Conservation (phyloP, 2,329 filamentous ascomycete species). For the Biscogniauxia mediterranea region DNA sequence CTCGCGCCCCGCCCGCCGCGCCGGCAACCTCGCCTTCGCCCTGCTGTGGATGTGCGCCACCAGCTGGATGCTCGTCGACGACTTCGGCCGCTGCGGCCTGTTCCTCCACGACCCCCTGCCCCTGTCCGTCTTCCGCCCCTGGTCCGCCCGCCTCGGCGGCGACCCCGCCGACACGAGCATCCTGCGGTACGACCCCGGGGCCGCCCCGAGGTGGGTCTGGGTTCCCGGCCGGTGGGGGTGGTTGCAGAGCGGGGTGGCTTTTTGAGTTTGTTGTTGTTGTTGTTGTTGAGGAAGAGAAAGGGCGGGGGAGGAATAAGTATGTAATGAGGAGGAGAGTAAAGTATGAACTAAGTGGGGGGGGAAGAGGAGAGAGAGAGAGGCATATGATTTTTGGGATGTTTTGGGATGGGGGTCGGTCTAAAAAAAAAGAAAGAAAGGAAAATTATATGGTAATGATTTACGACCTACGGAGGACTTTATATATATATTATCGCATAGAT, state of each 20-base stretch:
- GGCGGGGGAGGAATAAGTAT: not conserved
- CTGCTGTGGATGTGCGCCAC: slow-evolving; percentile 68
- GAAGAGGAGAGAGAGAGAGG: no score
- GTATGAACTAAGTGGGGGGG: no score
- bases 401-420: no score
- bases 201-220: slow-evolving; percentile 54
- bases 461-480: no score
- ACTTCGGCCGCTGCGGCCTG: slow-evolving; percentile 70
- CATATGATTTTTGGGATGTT: no score
- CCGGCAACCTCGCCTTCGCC: slow-evolving; percentile 61
- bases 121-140: slow-evolving; percentile 63
- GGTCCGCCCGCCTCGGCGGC: slow-evolving; percentile 60
- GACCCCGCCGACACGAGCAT: not conserved
- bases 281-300: slow-evolving; percentile 8
- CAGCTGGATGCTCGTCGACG: slow-evolving; percentile 65
- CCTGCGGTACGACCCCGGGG: slow-evolving; percentile 63
- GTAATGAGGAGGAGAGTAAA: no score
- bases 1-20: slow-evolving; percentile 47
- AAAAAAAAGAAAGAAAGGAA: no score
- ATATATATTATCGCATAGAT: no score
- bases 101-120: slow-evolving; percentile 86
- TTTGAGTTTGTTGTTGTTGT: slow-evolving; percentile 19
- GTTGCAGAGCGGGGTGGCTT: slow-evolving; percentile 49
- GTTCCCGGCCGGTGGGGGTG: slow-evolving; percentile 51
- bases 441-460: no score